phyloP scores from a whole-genome alignment of 1,139 yeast species.

The Pichia sp. region DNA sequence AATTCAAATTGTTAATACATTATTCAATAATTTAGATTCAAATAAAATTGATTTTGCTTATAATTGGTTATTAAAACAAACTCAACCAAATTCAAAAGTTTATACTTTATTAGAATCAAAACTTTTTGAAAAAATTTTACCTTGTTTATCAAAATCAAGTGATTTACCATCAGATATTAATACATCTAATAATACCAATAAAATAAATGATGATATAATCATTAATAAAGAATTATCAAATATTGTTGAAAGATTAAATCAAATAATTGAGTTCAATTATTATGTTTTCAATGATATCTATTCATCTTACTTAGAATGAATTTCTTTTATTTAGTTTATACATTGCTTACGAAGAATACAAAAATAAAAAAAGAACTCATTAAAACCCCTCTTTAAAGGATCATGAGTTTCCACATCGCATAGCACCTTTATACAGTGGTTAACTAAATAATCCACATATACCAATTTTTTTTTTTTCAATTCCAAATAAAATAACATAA shows the following conservation, averaged over 20 bases:
- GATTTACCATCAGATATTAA: not conserved
- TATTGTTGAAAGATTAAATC: slow-evolving; percentile 47
- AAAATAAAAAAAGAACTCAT: too few relatives aligned
- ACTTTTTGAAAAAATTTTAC: slow-evolving; percentile 44
- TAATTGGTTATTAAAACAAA: slow-evolving; percentile 79
- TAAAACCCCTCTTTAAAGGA: too few relatives aligned
- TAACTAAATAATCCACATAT: not conserved
- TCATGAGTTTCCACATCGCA: too few relatives aligned
- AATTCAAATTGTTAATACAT: slow-evolving; percentile 50
- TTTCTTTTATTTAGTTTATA: too few relatives aligned
- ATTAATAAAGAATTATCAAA: slow-evolving; percentile 40
- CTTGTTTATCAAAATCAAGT: slow-evolving; percentile 4
- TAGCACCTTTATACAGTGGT: too few relatives aligned
- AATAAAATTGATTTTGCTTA: slow-evolving; percentile 57
- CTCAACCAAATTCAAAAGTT: slow-evolving; percentile 76
- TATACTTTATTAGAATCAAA: slow-evolving; percentile 73
- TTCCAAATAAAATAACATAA: too few relatives aligned
- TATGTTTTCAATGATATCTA: slow-evolving; percentile 61
- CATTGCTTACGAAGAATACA: too few relatives aligned
- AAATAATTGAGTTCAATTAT: slow-evolving; percentile 67
- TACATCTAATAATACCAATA: not conserved
- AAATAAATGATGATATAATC: slow-evolving; percentile 29
- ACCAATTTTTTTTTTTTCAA: not conserved
- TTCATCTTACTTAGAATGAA: slow-evolving; percentile 11
- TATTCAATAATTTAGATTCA: slow-evolving; percentile 26